phyloP scores from a whole-genome alignment of 176 grass and related monocot genomes.

The Alloteropsis semialata region DNA sequence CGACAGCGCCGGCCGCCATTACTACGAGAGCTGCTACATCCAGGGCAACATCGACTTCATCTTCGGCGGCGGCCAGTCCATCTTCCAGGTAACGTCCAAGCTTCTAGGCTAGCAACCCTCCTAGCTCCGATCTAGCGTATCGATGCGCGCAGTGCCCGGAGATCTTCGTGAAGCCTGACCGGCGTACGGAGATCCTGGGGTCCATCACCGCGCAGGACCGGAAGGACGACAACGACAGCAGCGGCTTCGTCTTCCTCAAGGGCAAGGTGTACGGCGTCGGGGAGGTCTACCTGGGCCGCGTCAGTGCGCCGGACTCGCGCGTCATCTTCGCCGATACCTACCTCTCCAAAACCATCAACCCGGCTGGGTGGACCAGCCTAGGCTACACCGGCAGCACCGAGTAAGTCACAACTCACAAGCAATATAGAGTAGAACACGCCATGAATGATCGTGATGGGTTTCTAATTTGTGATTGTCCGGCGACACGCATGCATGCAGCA shows the following conservation, averaged over 20 bases:
- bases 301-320: conserved; percentile 49
- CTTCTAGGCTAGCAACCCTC: too few species aligned
- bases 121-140: too few species aligned
- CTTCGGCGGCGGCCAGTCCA: conserved; percentile 75
- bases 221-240: conserved; percentile 28
- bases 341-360: conserved; percentile 70
- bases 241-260: conserved; percentile 85
- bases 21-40: conserved; percentile 94
- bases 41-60: conserved; percentile 98
- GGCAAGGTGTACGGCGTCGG: conserved; percentile 82
- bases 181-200: conserved; percentile 52
- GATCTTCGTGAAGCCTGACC: conserved; percentile 80
- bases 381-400: conserved; percentile 52
- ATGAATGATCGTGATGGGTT: neutral
- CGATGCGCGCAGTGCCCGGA: conserved; percentile 54
- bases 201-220: conserved; percentile 75
- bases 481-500: neutral
- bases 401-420: conserved; percentile 16
- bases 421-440: too few species aligned
- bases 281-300: conserved; percentile 65
- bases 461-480: neutral
- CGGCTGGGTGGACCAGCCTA: conserved; percentile 47
- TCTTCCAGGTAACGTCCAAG: conserved; percentile 95
- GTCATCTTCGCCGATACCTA: conserved; percentile 70
- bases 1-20: conserved; percentile 65